Percentiles rank a stretch among this genome's conserved stretches.
Conservation (phyloP, 352 stramenopile genomes). For the Aphanomyces astaci region DNA sequence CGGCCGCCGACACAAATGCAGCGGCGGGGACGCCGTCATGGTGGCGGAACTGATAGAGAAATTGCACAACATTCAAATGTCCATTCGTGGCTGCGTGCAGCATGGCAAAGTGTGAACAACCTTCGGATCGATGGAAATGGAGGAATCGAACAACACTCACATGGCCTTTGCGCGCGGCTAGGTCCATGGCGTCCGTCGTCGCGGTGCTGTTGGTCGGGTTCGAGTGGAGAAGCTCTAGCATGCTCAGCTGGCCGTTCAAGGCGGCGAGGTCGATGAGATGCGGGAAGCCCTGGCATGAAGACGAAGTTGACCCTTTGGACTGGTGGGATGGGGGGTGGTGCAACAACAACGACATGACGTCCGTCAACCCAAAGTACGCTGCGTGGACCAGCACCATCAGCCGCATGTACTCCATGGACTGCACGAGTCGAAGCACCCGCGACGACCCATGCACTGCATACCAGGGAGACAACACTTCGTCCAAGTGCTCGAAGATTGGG, state of each 20-base stretch:
- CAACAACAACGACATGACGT: neutral
- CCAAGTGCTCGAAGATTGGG: slow-evolving; percentile 2
- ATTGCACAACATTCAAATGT: slow-evolving; percentile 15
- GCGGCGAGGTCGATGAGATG: slow-evolving; percentile 9
- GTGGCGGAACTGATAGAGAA: slow-evolving; percentile 4
- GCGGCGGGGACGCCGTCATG: neutral
- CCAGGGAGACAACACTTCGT: neutral
- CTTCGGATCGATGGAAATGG: slow-evolving; percentile 10
- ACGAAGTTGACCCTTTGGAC: neutral
- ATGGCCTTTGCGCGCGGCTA: slow-evolving; percentile 13
- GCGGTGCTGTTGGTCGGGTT: neutral
- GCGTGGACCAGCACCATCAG: slow-evolving; percentile 1
- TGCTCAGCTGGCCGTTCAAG: neutral
- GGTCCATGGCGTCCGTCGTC: slow-evolving; percentile 9
- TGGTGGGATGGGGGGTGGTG: neutral
- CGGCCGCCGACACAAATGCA: neutral
- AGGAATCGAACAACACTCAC: slow-evolving; percentile 13
- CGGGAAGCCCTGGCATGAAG: neutral
- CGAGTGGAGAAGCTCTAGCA: neutral
- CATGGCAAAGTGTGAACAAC: slow-evolving; percentile 8
- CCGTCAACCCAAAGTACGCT: neutral
- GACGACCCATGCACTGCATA: neutral
- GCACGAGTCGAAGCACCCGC: neutral
- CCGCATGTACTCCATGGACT: neutral
- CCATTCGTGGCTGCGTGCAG: slow-evolving; percentile 1